Evolutionary conservation across 768 basidiomycete genomes (phyloP).

Genomic region (Sporobolomyces pararoseus): DNA sequence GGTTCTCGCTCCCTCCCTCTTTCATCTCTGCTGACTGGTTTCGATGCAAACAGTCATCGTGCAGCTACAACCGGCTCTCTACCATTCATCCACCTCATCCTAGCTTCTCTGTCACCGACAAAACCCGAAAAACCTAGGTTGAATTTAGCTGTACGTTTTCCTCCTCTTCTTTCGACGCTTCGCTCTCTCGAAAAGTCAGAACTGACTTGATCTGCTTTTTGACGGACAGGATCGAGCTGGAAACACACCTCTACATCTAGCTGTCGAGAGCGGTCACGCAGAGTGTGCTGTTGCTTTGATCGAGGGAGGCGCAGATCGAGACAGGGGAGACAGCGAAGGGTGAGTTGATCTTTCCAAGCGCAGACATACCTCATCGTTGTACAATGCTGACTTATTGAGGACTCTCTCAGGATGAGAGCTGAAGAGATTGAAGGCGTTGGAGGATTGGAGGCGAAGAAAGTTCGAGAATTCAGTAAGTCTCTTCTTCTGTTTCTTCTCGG

Average conservation of each 20-base stretch:
- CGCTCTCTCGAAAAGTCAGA: background rate
- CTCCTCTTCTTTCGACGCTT: background rate
- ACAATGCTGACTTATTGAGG: background rate
- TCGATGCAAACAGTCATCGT: slow-evolving; percentile 80
- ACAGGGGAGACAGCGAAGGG: slow-evolving; percentile 73
- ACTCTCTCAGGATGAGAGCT: slow-evolving; percentile 50
- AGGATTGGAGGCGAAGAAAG: slow-evolving; percentile 78
- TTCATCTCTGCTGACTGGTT: slow-evolving; percentile 15
- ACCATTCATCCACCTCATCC: slow-evolving; percentile 79
- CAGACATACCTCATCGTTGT: background rate
- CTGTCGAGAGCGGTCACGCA: slow-evolving; percentile 93
- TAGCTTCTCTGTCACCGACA: slow-evolving; percentile 59
- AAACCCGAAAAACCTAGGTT: slow-evolving; percentile 54
- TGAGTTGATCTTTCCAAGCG: slow-evolving; percentile 53
- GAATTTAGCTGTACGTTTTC: slow-evolving; percentile 21
- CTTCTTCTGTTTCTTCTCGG: too few species aligned
- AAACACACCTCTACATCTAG: slow-evolving; percentile 93
- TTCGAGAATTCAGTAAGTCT: slow-evolving; percentile 58
- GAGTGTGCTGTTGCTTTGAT: slow-evolving; percentile 85
- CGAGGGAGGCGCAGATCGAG: slow-evolving; percentile 90
- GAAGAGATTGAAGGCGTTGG: slow-evolving; percentile 87
- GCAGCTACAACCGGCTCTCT: slow-evolving; percentile 92
- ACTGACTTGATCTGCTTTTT: slow-evolving; percentile 31
- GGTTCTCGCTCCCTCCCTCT: background rate
- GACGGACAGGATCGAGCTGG: slow-evolving; percentile 59